A percentile compares a stretch with the other conserved stretches of the same genome.
Conservation (phyloP, 73 alveolate species). For the Tetrahymena malaccensis region DNA sequence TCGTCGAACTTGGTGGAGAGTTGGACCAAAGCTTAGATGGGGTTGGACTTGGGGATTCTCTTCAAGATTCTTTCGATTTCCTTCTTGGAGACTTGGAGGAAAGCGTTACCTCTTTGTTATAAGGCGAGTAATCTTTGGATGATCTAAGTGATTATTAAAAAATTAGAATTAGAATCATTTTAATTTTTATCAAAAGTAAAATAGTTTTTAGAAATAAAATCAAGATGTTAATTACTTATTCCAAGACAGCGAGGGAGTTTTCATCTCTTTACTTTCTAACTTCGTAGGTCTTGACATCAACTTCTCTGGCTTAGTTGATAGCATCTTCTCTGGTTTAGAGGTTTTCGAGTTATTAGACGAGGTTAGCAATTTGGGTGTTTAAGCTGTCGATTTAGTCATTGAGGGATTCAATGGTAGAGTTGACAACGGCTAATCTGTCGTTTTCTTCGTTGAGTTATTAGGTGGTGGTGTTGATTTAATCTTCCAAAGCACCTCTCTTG, state of each 20-base stretch:
- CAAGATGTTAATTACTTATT: not conserved
- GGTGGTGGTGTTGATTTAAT: not conserved
- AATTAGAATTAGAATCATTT: not conserved
- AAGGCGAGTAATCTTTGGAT: not conserved
- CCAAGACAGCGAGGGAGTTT: not conserved
- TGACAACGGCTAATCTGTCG: not conserved
- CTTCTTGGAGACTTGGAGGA: not conserved
- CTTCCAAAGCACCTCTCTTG: not conserved
- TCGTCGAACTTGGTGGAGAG: not conserved
- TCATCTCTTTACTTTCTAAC: not conserved
- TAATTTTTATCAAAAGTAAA: not conserved
- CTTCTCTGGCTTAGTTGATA: not conserved
- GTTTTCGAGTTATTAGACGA: not conserved
- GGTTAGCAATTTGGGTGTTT: not conserved
- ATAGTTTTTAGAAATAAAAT: not conserved
- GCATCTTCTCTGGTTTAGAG: not conserved
- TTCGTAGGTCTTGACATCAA: not conserved
- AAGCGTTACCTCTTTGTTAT: not conserved
- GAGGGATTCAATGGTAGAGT: not conserved
- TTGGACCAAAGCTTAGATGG: not conserved
- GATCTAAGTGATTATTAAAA: not conserved
- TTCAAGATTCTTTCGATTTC: not conserved
- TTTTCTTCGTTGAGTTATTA: not conserved
- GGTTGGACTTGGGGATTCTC: slow-evolving; percentile 1
- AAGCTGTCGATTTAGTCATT: not conserved